Evolutionary conservation across 495 filamentous ascomycete genomes (phyloP), one percentile per base, ranked within the genome.

Genomic region (Paragyromitra xinjiangensis): DNA sequence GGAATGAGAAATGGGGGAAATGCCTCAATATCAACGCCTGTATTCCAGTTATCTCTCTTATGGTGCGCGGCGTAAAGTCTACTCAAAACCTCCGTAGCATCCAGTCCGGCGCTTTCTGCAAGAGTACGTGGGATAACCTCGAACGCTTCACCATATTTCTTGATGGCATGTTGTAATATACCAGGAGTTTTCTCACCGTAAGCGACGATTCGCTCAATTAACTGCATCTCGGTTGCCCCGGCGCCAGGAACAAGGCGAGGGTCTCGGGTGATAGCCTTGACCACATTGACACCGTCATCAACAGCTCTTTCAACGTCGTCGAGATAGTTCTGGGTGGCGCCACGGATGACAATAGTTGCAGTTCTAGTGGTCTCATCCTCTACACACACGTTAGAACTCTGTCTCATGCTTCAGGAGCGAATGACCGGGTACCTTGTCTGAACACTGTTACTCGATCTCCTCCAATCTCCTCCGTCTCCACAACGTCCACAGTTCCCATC

Each of bases 361-460:
- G 96, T 99, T 78, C 93, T 90, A 6, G 96, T 98, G 22, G 89
- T 87, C 75, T 98, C 93, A 82, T 93, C 91, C 85, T 98, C 95
- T 83, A 29, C 19, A 45, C 6, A 14, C 19, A 26, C 19, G 63
- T 83, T 42, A 83, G 75, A 48, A 44, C 34, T 12, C 50, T 50
- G 7, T 9, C 19, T 0, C 14, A 58, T 34, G 34, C 53, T 8
- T 19, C 9, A 29, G 2, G 40, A 63, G 26, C 14, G 45, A 34
- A 37, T 26, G 7, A 71, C 29, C 29, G 8, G 48, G 24, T 71
- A 82, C 81, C 81, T 87, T 99, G 96, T 77, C 96, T 87, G 89
- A 99, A 99, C 24, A 98, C 95, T 8, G 96, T 99, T 51, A 99
- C 96, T 45, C 96, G 92, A 87, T 99, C 96, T 82, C 96, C 96